These are phyloP conservation scores for Malassezia sympodialis DNA, from an alignment of 1,284 basidiomycete species.

Conservation along the genomic window DNA sequence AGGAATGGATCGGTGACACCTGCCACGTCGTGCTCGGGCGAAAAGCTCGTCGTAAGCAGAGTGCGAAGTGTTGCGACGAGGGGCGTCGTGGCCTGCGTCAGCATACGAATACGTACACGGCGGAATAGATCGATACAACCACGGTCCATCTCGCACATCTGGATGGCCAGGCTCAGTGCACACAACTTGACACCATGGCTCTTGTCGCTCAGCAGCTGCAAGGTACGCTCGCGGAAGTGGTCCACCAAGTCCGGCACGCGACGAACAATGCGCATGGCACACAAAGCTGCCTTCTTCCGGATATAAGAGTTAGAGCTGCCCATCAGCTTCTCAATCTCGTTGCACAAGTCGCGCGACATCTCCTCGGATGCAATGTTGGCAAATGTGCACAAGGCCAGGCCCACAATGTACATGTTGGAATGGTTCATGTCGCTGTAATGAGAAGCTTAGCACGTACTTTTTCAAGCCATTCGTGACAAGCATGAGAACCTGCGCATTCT, in stretches of 20 bases:
- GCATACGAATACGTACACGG: not conserved
- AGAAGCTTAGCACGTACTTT: constrained; percentile 60
- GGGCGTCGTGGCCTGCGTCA: constrained; percentile 60
- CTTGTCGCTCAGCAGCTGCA: constrained; percentile 81
- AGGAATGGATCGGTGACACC: constrained; percentile 98
- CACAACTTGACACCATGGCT: constrained; percentile 94
- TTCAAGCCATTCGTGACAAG: constrained; percentile 96
- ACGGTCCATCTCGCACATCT: constrained; percentile 78
- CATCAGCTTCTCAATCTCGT: constrained; percentile 89
- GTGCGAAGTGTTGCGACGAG: constrained; percentile 93
- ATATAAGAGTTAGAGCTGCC: constrained; percentile 98
- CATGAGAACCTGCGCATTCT: constrained; percentile 94
- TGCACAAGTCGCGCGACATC: constrained; percentile 45
- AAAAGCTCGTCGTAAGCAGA: constrained; percentile 90
- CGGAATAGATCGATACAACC: constrained; percentile 73
- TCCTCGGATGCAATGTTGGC: constrained; percentile 92
- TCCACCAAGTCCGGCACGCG: constrained; percentile 93
- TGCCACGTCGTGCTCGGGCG: constrained; percentile 97
- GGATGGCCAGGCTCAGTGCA: constrained; percentile 84
- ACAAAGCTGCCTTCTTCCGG: constrained; percentile 94
- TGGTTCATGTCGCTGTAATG: constrained; percentile 91
- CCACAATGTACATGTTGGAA: constrained; percentile 97
- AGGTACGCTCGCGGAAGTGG: constrained; percentile 80
- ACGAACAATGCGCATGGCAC: constrained; percentile 88
- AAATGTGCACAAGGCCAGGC: constrained; percentile 92